These are phyloP conservation scores for Pulveroboletus sp. DNA, from an alignment of 768 basidiomycete genomes.

Conservation along the genomic window DNA sequence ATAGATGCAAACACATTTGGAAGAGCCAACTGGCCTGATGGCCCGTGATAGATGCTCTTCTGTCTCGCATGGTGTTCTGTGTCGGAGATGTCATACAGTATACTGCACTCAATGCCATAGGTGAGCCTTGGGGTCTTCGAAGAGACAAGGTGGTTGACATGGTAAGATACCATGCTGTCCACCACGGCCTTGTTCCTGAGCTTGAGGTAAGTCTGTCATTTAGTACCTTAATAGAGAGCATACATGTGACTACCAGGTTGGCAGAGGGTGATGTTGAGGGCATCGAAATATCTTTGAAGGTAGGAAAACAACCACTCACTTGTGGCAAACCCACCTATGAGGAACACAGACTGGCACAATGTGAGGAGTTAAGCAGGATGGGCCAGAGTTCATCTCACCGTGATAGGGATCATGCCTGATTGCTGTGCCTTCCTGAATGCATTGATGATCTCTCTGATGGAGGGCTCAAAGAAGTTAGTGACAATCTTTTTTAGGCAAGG, in stretches of 20 bases:
- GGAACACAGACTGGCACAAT: too few species aligned
- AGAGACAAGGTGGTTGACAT: slow-evolving; percentile 48
- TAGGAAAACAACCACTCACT: slow-evolving; percentile 47
- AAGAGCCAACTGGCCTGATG: too few species aligned
- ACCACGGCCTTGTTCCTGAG: too few species aligned
- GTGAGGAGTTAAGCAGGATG: neutral
- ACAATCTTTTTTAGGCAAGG: slow-evolving; percentile 32
- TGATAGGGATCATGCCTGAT: slow-evolving; percentile 29
- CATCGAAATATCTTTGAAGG: slow-evolving; percentile 38
- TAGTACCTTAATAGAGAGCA: slow-evolving; percentile 17
- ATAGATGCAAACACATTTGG: too few species aligned
- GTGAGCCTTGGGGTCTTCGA: slow-evolving; percentile 45
- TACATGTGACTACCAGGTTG: too few species aligned
- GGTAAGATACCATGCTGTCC: too few species aligned
- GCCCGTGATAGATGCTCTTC: too few species aligned
- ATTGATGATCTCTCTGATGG: too few species aligned
- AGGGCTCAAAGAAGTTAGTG: too few species aligned
- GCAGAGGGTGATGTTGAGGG: slow-evolving; percentile 41
- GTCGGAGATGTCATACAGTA: slow-evolving; percentile 40
- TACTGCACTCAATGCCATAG: too few species aligned
- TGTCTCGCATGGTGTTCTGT: too few species aligned
- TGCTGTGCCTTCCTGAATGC: slow-evolving; percentile 34
- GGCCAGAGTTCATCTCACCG: slow-evolving; percentile 25
- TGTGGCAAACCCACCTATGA: too few species aligned
- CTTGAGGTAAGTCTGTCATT: slow-evolving; percentile 8